Evolutionary conservation across 129 eudicot species (phyloP).

Genomic region (Daucus carota): DNA sequence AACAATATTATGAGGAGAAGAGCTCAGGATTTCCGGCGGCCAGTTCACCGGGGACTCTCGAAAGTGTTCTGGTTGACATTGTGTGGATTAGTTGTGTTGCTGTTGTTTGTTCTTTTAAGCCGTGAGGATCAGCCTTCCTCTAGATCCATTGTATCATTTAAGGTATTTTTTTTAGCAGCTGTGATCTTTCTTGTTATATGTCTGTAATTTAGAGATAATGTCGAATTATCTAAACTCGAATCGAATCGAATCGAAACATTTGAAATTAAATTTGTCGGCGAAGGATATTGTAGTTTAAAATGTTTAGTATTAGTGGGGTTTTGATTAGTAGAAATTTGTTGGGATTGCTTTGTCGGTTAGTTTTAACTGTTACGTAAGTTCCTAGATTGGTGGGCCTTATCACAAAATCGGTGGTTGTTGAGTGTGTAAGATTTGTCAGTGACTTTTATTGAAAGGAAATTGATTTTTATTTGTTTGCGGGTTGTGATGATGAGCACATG

Average conservation of each 20-base stretch:
- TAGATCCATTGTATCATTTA: constrained; percentile 38
- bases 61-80: constrained; percentile 59
- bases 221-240: no score
- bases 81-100: constrained; percentile 55
- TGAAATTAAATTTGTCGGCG: no score
- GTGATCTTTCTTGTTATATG: no score
- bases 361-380: neutral
- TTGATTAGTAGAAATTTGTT: neutral
- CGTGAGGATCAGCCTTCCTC: constrained; percentile 53
- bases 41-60: constrained; percentile 53
- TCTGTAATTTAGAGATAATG: no score
- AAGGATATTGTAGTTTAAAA: neutral
- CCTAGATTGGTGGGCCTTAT: no score
- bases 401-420: no score
- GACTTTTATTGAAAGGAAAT: neutral
- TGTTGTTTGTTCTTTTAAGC: constrained; percentile 59
- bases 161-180: constrained; percentile 30
- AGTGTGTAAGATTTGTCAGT: no score
- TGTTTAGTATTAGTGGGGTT: no score
- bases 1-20: constrained; percentile 46
- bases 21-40: constrained; percentile 68
- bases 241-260: neutral
- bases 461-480: neutral
- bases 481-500: no score
- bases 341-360: neutral